Percentiles rank a stretch among this genome's conserved stretches.
Evolutionary conservation across 495 filamentous ascomycete species (phyloP).

Genomic region (Penicillium ucsense): DNA sequence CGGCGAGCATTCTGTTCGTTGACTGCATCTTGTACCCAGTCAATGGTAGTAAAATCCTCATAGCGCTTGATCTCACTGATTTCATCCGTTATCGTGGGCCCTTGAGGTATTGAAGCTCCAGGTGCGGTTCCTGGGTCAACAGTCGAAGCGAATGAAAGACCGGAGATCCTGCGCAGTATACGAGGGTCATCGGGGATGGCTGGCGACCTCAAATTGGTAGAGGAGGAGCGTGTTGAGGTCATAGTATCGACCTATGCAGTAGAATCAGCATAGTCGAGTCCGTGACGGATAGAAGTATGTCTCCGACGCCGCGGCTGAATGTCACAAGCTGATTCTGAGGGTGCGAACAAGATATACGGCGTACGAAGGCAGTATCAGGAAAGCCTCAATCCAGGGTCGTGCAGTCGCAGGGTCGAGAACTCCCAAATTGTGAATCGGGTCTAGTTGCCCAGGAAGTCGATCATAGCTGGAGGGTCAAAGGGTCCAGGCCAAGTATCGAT

Average conservation of each 20-base stretch:
- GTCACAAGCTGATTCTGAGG: conserved; percentile 3
- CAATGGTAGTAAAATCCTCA: conserved; percentile 96
- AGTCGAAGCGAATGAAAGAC: conserved; percentile 53
- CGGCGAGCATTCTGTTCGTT: conserved; percentile 78
- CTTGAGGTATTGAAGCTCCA: conserved; percentile 27
- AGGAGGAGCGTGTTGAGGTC: conserved; percentile 51
- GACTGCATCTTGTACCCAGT: conserved; percentile 97
- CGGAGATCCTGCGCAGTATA: conserved; percentile 62
- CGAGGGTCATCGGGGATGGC: conserved; percentile 44
- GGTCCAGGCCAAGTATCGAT: conserved; percentile 22
- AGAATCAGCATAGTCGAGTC: conserved; percentile 25
- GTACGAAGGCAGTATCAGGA: not conserved
- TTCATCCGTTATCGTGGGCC: conserved; percentile 76
- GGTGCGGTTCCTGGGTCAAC: conserved; percentile 40
- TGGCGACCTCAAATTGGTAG: conserved; percentile 46
- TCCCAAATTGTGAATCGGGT: too few species aligned
- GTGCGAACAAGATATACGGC: not conserved
- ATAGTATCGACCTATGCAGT: conserved; percentile 42
- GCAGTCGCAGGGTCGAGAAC: not conserved
- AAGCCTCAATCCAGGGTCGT: not conserved
- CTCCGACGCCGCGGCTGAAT: conserved; percentile 6
- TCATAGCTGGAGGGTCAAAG: conserved; percentile 1
- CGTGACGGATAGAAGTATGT: conserved; percentile 11
- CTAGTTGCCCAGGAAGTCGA: not conserved
- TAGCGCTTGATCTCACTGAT: conserved; percentile 97